phyloP scores from a whole-genome alignment of 495 filamentous ascomycete genomes.

The Polyplosphaeria fusca region DNA sequence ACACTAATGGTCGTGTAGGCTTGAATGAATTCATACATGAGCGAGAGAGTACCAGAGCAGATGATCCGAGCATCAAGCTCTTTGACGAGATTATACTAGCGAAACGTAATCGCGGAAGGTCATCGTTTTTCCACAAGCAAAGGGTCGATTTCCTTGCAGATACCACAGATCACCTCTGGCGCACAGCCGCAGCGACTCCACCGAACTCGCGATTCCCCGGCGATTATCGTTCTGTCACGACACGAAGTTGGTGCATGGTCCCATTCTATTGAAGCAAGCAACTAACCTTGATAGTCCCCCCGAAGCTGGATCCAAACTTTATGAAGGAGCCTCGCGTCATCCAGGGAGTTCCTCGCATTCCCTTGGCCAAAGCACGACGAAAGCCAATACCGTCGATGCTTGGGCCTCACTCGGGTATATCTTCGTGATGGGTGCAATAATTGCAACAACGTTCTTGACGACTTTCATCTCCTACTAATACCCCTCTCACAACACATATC shows the following conservation, averaged over 20 bases:
- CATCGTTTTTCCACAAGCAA: constrained; percentile 43
- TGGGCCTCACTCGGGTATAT: constrained; percentile 28
- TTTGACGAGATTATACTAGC: constrained; percentile 96
- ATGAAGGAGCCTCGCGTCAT: constrained; percentile 70
- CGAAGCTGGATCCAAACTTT: constrained; percentile 76
- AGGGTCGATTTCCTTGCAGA: constrained; percentile 74
- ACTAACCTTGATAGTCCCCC: constrained; percentile 54
- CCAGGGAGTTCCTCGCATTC: constrained; percentile 44
- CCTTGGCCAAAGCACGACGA: constrained; percentile 39
- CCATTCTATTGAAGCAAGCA: background rate
- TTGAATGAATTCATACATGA: constrained; percentile 98
- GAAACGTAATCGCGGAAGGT: constrained; percentile 80
- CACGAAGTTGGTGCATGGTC: constrained; percentile 52
- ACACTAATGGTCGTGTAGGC: constrained; percentile 45
- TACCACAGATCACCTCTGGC: constrained; percentile 88
- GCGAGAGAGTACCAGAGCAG: constrained; percentile 64
- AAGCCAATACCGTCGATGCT: constrained; percentile 44
- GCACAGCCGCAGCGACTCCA: constrained; percentile 76
- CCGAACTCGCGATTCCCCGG: constrained; percentile 69
- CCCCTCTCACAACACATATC: background rate
- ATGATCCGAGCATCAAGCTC: constrained; percentile 70
- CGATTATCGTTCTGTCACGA: constrained; percentile 58
- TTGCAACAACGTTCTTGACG: background rate
- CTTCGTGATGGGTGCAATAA: constrained; percentile 25
- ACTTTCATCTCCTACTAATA: background rate